Evolutionary conservation across 2,329 filamentous ascomycete genomes (phyloP), one percentile per base, ranked within the genome.

Genomic region (Colletotrichum abscissum): DNA sequence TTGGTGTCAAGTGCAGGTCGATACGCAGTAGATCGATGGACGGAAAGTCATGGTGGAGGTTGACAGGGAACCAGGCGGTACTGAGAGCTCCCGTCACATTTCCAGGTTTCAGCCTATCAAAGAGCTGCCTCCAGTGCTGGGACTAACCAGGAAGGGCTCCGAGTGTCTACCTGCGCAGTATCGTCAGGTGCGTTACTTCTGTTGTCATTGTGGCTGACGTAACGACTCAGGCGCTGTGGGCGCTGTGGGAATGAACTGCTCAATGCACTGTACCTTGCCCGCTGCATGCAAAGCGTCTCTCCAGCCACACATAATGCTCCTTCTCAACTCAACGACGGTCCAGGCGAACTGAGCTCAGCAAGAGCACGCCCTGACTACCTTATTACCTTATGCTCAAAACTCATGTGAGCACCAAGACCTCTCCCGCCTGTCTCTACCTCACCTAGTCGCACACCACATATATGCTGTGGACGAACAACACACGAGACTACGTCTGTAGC

Each of bases 61-160:
- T 65, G 65, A 71, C 71, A 63, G 67, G 72, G 72, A 74, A 72
- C 68, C 58, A 67, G 63, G 67, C 73, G 67, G 73, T 73, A 71
- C 70, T 74, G 67, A 74, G 71, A 75, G 73, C 73, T 74, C 60
- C 59, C 65, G 60, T 74, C 69, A 67, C 66, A 71, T 72, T 59
- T 72, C 22, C 69, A 65, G 28, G 69, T 75, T 72, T 66, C 68
- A 73, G 69, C 73, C 72, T 73, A 75, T 75, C 72, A 75, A 67
- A 56, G 62, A 54, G 56, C 52, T 67, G 67, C 56, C 57, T 52
- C n/a, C 42, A 11, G 38, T n/a, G 52, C 69, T 67, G 69, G 72
- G 73, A 56, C 67, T 67, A 65, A 57, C 72, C 74, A 66, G 62
- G 57, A 66, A 62, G 26, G 33, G 68, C 63, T 72, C 58, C 35